Base-by-base conservation (phyloP, 805 yeast species). In the Cyberlindnera amylophila region DNA sequence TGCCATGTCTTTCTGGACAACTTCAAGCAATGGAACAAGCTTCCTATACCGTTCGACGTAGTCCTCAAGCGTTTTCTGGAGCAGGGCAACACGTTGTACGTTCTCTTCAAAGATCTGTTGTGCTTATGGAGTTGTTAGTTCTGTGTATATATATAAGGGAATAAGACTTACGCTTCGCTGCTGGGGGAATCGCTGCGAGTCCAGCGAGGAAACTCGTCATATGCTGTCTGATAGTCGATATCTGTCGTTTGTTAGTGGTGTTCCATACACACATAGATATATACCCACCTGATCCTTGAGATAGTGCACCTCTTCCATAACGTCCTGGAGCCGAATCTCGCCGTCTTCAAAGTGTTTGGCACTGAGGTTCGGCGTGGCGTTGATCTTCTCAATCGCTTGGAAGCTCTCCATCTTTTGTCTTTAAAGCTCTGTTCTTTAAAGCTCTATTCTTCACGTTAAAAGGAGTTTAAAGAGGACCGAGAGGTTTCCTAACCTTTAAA, bases 1-100 rank as follows among this genome's bases (percentile, higher is more conserved):
- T 70, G 70, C 74, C 47, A 72, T 50, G 32, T 69, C 71, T 31
- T 66, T 66, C 50, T 72, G 73, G 1, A 75, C 68, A 31, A 74
- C 55, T 45, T 70, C 71, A 26, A 74, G 60, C n/a, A 74, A 59
- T 3, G 79, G 78, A 1, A 67, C 56, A 9, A 74, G 61, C 42
- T 64, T 67, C 46, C 68, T 70, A 51, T 71, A 74, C 39, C 74
- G 68, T 4, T 57, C 64, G 41, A 75, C 71, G 45, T 72, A 74
- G 18, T 71, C 74, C 14, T 64, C 64, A 14, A 74, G 67, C 31
- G 66, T 62, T 24, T 51, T 56, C 46, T 70, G 70, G 2, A 74
- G 39, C 1, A 27, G 56, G 3, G 61, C 49, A 9, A 61, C 63
- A 21, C 70, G 57, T 40, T 64, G 58, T 32, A 59, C 59, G 6